Evolutionary conservation across 2,329 filamentous ascomycete genomes (phyloP).

Genomic region (Cladosporium colombiae): DNA sequence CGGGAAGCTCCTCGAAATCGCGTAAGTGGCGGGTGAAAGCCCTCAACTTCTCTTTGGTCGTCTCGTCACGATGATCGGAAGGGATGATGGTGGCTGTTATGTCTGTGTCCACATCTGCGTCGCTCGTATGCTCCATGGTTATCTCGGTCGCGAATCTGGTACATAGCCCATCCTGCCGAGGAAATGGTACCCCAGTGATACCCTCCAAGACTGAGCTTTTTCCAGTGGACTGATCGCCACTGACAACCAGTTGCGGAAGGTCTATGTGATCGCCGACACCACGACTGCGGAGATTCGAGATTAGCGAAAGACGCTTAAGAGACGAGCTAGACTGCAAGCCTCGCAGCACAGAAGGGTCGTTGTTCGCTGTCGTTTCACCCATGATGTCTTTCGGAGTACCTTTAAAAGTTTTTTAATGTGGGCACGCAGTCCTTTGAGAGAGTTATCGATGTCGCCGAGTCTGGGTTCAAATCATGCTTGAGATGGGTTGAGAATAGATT

Average conservation of each 20-base stretch:
- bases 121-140: conserved; percentile 38
- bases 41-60: background rate
- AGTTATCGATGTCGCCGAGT: no score
- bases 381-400: no score
- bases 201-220: no score
- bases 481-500: no score
- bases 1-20: background rate
- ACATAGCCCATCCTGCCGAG: background rate
- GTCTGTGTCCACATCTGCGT: conserved; percentile 62
- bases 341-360: background rate
- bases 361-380: background rate
- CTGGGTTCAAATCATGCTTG: no score
- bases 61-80: conserved; percentile 37
- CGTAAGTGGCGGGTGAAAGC: background rate
- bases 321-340: background rate
- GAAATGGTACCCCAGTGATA: conserved; percentile 32
- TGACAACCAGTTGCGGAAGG: conserved; percentile 47
- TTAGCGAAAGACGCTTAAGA: conserved; percentile 24
- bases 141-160: background rate
- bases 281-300: conserved; percentile 52
- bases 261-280: conserved; percentile 39
- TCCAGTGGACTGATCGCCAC: conserved; percentile 26
- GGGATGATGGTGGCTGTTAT: conserved; percentile 61
- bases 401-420: no score
- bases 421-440: no score